Evolutionary conservation across 108 stramenopile genomes (phyloP), one percentile per base, ranked within the genome.

Genomic region (Cyclotella distinguenda): DNA sequence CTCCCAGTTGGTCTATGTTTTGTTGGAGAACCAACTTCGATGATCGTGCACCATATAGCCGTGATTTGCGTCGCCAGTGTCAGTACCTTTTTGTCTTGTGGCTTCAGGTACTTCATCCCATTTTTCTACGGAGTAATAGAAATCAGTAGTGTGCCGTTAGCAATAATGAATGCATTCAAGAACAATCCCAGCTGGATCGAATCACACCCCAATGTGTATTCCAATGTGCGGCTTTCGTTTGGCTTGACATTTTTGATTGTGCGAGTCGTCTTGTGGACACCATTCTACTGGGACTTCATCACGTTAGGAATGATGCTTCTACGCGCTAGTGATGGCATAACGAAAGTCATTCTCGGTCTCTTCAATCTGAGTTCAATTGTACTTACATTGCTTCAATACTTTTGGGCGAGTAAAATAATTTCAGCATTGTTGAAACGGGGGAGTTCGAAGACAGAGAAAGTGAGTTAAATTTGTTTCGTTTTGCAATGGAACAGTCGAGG

Each of bases 91-190:
- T 44, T 73, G 13, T 69, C 69, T 21, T 68, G 64, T 42, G 90
- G 90, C 6, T 87, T 86, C 62, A 79, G 87, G 10, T 85, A 79
- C 54, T 79, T 64, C 30, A 57, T 77, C 8, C 82, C 85, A 11
- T 86, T 61, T 63, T 82, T 85, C 33, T 84, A 69, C 60, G 88
- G 88, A 0, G 30, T 85, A 4, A 72, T 85, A 26, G 88, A 89
- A 74, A 38, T 89, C 4, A 78, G 68, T 57, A 74, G 66, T 21
- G 68, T 86, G 23, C 85, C 85, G 11, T 47, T 89, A 31, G 58
- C 81, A 12, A 57, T 86, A 48, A 86, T 89, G 85, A 89, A 89
- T 62, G 40, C 72, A 4, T 83, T 89, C 70, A 86, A 86, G 42
- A 67, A 83, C 21, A 79, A 86, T 62, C 76, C 82, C 4, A 43